phyloP scores from a whole-genome alignment of 306 rosid species.

The Acacia acuminata region DNA sequence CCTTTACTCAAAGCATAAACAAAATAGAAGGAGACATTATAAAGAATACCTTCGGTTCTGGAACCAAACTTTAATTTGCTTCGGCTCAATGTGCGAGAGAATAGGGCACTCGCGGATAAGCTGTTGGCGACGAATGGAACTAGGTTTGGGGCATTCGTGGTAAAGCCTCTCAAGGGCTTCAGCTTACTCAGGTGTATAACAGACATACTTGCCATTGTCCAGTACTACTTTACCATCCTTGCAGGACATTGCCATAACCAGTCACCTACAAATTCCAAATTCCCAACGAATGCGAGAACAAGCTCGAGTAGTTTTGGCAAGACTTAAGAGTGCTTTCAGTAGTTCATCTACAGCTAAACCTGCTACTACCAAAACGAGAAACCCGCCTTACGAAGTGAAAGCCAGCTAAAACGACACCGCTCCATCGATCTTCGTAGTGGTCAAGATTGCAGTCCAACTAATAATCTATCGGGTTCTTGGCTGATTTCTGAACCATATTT shows the following conservation, averaged over 20 bases:
- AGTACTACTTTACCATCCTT: slow-evolving; percentile 2
- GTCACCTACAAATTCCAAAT: neutral
- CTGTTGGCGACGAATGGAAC: slow-evolving; percentile 18
- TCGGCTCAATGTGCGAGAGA: slow-evolving; percentile 4
- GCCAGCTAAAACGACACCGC: slow-evolving; percentile 33
- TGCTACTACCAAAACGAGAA: neutral
- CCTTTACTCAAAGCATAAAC: neutral
- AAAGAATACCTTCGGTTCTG: slow-evolving; percentile 18
- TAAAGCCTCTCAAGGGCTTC: slow-evolving; percentile 18
- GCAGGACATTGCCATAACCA: slow-evolving; percentile 12
- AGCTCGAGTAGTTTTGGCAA: neutral
- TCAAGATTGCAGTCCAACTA: slow-evolving; percentile 18
- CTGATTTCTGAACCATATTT: slow-evolving; percentile 35
- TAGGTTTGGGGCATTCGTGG: slow-evolving; percentile 7
- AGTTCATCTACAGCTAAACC: neutral
- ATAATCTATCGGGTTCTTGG: slow-evolving; percentile 8
- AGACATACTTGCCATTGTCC: slow-evolving; percentile 11
- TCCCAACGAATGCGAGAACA: neutral
- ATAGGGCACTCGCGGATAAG: slow-evolving; percentile 9
- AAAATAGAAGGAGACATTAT: neutral
- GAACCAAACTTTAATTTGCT: slow-evolving; percentile 15
- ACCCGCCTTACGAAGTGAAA: slow-evolving; percentile 21
- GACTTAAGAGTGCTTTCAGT: neutral
- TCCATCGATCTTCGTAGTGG: slow-evolving; percentile 47
- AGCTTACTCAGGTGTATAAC: slow-evolving; percentile 17